Evolutionary conservation across 1,284 basidiomycete genomes (phyloP).

Genomic region (Naganishia sp.): DNA sequence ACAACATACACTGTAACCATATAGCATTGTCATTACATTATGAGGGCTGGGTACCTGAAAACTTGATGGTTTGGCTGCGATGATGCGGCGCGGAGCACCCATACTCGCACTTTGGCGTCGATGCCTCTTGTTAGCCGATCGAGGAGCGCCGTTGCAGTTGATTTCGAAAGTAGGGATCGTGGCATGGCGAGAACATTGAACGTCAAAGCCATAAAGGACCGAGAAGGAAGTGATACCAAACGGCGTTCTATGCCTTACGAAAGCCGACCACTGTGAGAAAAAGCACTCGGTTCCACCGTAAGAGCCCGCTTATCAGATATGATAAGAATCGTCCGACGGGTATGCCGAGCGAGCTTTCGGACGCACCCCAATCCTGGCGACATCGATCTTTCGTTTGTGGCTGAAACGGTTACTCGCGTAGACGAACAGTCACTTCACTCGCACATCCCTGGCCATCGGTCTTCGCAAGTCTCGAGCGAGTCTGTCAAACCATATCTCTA

Average conservation of each 20-base stretch:
- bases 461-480: too few species aligned
- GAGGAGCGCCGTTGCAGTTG: too few species aligned
- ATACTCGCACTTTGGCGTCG: background rate
- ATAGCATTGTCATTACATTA: background rate
- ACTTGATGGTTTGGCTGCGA: background rate
- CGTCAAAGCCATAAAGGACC: background rate
- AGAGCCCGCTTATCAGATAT: conserved; percentile 31
- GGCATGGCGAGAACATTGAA: too few species aligned
- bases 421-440: background rate
- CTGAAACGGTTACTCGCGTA: conserved; percentile 11
- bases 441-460: too few species aligned
- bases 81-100: too few species aligned
- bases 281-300: background rate
- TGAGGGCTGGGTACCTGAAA: background rate
- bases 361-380: too few species aligned
- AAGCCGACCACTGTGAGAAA: conserved; percentile 13
- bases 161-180: too few species aligned
- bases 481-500: too few species aligned
- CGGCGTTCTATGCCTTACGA: too few species aligned
- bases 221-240: background rate
- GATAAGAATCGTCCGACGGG: conserved; percentile 28
- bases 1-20: background rate
- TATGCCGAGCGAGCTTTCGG: conserved; percentile 6
- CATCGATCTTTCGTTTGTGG: conserved; percentile 5
- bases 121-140: background rate